phyloP scores from a whole-genome alignment of 768 basidiomycete genomes.

The Boletus patriciae region DNA sequence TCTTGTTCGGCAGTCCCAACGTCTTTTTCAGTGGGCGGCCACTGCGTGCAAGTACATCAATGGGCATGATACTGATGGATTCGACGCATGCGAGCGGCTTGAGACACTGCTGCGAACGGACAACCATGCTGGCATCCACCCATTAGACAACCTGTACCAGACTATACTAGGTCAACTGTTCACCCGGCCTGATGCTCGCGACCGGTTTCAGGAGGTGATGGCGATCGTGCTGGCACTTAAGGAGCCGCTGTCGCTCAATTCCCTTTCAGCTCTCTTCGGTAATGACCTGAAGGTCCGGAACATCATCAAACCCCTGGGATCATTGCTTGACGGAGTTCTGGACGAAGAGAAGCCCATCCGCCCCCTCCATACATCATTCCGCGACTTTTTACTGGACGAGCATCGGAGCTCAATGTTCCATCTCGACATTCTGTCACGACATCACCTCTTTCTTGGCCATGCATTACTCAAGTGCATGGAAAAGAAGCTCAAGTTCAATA shows the following conservation, averaged over 20 bases:
- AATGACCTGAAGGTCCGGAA: not conserved
- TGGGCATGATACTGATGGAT: slow-evolving; percentile 11
- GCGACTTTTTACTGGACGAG: slow-evolving; percentile 30
- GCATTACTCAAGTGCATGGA: too few relatives aligned
- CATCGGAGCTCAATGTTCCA: slow-evolving; percentile 7
- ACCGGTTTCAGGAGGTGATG: slow-evolving; percentile 14
- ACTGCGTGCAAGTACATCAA: slow-evolving; percentile 10
- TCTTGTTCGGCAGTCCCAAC: slow-evolving; percentile 24
- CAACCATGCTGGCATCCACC: not conserved
- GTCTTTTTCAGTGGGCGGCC: slow-evolving; percentile 32
- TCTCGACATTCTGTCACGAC: too few relatives aligned
- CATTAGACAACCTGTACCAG: slow-evolving; percentile 10
- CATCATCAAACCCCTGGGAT: slow-evolving; percentile 14
- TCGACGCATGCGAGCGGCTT: slow-evolving; percentile 1
- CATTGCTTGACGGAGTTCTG: slow-evolving; percentile 18
- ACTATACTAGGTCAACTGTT: slow-evolving; percentile 13
- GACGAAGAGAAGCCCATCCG: slow-evolving; percentile 17
- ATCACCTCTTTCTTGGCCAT: too few relatives aligned
- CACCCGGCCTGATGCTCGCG: not conserved
- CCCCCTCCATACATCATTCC: slow-evolving; percentile 35
- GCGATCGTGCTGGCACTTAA: slow-evolving; percentile 7
- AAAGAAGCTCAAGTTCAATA: too few relatives aligned
- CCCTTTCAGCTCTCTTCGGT: slow-evolving; percentile 7
- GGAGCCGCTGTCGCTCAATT: slow-evolving; percentile 12
- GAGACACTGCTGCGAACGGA: slow-evolving; percentile 2